Evolutionary conservation across 164 flowering plant genomes (phyloP), one percentile per base, ranked within the genome.

Genomic region (Vitis rotundifolia): DNA sequence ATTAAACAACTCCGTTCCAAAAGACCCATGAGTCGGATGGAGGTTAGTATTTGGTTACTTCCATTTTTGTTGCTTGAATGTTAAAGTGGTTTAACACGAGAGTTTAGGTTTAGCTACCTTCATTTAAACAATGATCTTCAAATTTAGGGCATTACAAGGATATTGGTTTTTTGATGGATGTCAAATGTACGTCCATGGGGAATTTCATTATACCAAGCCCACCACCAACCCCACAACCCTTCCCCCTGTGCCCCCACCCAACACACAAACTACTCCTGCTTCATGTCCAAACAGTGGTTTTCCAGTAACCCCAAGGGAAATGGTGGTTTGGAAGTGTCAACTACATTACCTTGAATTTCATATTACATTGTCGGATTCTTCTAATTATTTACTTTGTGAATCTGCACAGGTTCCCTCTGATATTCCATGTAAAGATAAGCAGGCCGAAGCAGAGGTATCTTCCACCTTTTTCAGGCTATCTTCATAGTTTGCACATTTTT

Each of bases 1-100:
- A 87, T 84, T 69, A 76, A 75, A 66, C 88, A 88, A 78, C 82
- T 89, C 44, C 91, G 90, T 63, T 76, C 86, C 50, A 87, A 68
- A 80, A 85, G 94, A 68, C 92, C 87, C n/a, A 89, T 92, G 90
- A 93, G 98, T 79, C 81, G 86, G 48, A 93, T 68, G 26, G 97
- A 87, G 89, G 99, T 94, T 59, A 75, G 86, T 80, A n/a, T 29
- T 47, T 64, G 19, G 11, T 18, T 76, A 64, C 63, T 53, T 68
- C 44, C 13, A 26, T 28, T 53, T 53, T 55, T 61, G 10, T 47
- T 48, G 1, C 29, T 54, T 47, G 49, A 15, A 26, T 53, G 1
- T 44, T 49, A 16, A 28, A 66, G 16, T 49, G 22, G 9, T 1
- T 18, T 13, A 18, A 57, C 9, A n/a, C 8, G 16, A 47, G 18